Conservation (phyloP, 805 yeast genomes). For the Vanderwaltozyma tropicalis region DNA sequence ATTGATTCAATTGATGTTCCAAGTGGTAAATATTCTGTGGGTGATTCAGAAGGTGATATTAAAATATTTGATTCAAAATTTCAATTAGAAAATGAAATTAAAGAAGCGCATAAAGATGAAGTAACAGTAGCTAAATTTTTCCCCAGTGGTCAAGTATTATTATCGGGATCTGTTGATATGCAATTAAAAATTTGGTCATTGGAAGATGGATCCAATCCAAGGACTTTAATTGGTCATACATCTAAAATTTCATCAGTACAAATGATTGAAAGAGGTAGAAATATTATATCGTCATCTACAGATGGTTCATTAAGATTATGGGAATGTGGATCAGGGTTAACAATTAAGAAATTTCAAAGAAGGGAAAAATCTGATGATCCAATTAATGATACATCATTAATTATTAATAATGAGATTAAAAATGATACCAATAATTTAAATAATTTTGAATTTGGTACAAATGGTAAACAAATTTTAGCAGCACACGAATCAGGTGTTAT, state of each 20-base stretch:
- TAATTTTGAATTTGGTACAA: constrained; percentile 40
- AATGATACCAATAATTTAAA: constrained; percentile 5
- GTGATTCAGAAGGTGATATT: constrained; percentile 29
- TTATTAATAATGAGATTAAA: background rate
- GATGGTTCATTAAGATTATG: constrained; percentile 54
- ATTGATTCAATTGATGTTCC: constrained; percentile 29
- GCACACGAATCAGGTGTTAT: constrained; percentile 35
- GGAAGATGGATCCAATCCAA: constrained; percentile 35
- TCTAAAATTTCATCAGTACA: constrained; percentile 38
- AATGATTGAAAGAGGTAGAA: constrained; percentile 56
- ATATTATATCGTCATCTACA: constrained; percentile 43
- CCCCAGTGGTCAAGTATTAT: constrained; percentile 53
- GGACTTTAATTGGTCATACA: constrained; percentile 44
- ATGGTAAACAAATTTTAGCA: constrained; percentile 34
- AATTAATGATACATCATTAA: constrained; percentile 19
- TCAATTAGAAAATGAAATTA: constrained; percentile 6
- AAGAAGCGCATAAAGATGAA: constrained; percentile 42
- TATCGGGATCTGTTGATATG: constrained; percentile 52
- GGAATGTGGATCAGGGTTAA: constrained; percentile 55
- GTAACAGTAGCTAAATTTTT: constrained; percentile 39
- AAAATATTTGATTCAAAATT: constrained; percentile 12
- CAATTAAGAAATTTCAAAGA: constrained; percentile 34
- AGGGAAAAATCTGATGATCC: constrained; percentile 30
- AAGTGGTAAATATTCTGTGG: constrained; percentile 22
- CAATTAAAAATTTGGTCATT: constrained; percentile 53